A percentile compares a stretch with the other conserved stretches of the same genome.
phyloP scores from a whole-genome alignment of 805 yeast genomes.

The Kodamaea kaohsiungensis region DNA sequence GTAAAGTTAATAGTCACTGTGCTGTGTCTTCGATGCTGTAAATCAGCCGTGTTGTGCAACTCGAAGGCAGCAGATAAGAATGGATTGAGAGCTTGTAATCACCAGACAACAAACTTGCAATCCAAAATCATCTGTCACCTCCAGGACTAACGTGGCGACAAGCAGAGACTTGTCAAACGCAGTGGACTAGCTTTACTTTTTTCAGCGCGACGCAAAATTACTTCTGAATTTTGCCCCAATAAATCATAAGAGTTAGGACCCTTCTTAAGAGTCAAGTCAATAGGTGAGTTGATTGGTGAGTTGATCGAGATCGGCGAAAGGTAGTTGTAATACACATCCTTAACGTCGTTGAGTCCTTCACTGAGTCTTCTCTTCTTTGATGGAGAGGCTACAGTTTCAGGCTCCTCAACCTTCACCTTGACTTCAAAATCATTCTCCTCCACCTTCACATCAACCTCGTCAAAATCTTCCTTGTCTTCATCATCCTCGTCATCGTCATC shows the following conservation, averaged over 20 bases:
- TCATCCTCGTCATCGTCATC: conserved; percentile 15
- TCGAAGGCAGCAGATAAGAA: not conserved
- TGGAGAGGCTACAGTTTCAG: not conserved
- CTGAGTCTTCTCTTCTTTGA: conserved; percentile 7
- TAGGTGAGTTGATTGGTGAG: conserved; percentile 41
- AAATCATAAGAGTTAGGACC: conserved; percentile 23
- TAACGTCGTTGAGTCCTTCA: conserved; percentile 12
- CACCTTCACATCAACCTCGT: conserved; percentile 2
- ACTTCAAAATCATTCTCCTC: not conserved
- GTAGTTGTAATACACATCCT: conserved; percentile 31
- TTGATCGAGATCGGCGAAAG: conserved; percentile 46
- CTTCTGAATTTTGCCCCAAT: conserved; percentile 51
- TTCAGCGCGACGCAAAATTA: conserved; percentile 34
- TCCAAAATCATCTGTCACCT: not conserved
- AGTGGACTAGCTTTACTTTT: not conserved
- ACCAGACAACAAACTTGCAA: not conserved
- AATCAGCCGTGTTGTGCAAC: conserved; percentile 6
- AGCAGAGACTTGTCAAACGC: conserved; percentile 27
- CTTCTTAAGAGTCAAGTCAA: conserved; percentile 30
- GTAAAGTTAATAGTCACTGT: not conserved
- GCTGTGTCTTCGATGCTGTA: conserved; percentile 11
- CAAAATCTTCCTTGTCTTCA: conserved; percentile 11
- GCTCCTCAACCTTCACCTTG: not conserved
- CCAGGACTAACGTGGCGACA: conserved; percentile 17
- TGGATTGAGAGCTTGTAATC: not conserved